Conservation (phyloP, 2,329 filamentous ascomycete genomes). For the Aspergillus fijiensis region DNA sequence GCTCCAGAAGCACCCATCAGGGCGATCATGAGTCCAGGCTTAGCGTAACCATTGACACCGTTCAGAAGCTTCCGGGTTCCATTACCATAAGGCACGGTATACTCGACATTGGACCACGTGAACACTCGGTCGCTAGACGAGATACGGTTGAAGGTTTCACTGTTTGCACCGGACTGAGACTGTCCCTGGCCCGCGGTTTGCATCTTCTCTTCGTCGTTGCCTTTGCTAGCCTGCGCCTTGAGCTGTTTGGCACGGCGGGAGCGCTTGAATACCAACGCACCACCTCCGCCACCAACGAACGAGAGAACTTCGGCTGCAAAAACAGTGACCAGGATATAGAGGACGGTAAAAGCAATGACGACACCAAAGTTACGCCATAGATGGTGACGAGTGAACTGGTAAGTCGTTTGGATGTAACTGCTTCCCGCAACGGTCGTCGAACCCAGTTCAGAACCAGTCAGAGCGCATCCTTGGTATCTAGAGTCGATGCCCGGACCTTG, state of each 20-base stretch:
- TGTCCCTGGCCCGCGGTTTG: constrained; percentile 26
- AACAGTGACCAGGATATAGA: constrained; percentile 72
- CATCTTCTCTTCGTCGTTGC: constrained; percentile 61
- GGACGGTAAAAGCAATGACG: constrained; percentile 69
- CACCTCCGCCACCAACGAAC: constrained; percentile 63
- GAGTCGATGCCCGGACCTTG: constrained; percentile 56
- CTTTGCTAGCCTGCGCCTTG: constrained; percentile 44
- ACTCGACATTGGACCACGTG: constrained; percentile 70
- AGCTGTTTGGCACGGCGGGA: constrained; percentile 60
- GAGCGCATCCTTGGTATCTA: constrained; percentile 61
- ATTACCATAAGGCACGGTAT: constrained; percentile 69
- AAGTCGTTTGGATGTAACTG: constrained; percentile 56
- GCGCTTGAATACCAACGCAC: constrained; percentile 70
- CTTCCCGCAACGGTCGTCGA: constrained; percentile 53
- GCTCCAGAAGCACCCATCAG: constrained; percentile 80
- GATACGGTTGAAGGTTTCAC: constrained; percentile 43
- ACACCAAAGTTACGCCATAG: constrained; percentile 76
- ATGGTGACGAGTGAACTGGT: constrained; percentile 57
- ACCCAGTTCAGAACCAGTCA: constrained; percentile 58
- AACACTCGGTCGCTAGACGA: constrained; percentile 64
- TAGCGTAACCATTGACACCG: constrained; percentile 72
- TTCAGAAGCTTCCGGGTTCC: constrained; percentile 63
- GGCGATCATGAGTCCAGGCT: constrained; percentile 76
- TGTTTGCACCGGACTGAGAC: constrained; percentile 26
- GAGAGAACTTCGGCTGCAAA: constrained; percentile 67